Percentiles rank a stretch among this genome's conserved stretches.
These are phyloP conservation scores for Albugo laibachii DNA, from an alignment of 352 stramenopile genomes.

Conservation along the genomic window DNA sequence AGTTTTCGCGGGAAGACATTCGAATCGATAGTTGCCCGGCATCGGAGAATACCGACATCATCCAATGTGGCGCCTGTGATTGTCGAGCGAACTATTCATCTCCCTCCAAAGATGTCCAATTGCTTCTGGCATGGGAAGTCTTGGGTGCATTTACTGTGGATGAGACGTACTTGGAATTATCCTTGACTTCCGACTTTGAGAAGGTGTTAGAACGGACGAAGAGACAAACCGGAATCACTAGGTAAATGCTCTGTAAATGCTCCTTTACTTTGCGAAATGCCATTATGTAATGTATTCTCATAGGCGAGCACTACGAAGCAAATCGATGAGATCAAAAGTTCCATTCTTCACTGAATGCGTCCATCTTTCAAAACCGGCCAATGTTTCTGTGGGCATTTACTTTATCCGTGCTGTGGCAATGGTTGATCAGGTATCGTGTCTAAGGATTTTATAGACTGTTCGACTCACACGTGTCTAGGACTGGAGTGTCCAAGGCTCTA, in stretches of 20 bases:
- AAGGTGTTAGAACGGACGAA: constrained; percentile 21
- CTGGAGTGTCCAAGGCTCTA: constrained; percentile 33
- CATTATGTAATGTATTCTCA: neutral
- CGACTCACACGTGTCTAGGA: constrained; percentile 11
- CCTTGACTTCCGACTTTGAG: constrained; percentile 26
- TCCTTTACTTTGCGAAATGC: neutral
- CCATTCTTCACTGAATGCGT: constrained; percentile 50
- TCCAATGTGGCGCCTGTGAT: neutral
- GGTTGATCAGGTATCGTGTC: constrained; percentile 44
- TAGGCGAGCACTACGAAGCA: neutral
- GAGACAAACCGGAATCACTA: constrained; percentile 23
- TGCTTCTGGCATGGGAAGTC: constrained; percentile 62
- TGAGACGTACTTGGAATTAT: constrained; percentile 44
- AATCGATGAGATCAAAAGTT: neutral
- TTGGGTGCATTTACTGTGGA: constrained; percentile 57
- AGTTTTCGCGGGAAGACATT: neutral
- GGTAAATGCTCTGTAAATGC: constrained; percentile 12
- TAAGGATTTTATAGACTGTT: neutral
- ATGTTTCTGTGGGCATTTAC: constrained; percentile 7
- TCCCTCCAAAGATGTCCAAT: constrained; percentile 11
- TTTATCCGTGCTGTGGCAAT: constrained; percentile 40
- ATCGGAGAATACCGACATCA: neutral
- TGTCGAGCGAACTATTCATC: neutral
- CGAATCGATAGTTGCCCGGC: neutral
- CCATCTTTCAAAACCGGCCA: constrained; percentile 16